A percentile compares a stretch with the other conserved stretches of the same genome.
These are phyloP conservation scores for Fusarium buharicum DNA, from an alignment of 2,329 filamentous ascomycete species.

Conservation along the genomic window DNA sequence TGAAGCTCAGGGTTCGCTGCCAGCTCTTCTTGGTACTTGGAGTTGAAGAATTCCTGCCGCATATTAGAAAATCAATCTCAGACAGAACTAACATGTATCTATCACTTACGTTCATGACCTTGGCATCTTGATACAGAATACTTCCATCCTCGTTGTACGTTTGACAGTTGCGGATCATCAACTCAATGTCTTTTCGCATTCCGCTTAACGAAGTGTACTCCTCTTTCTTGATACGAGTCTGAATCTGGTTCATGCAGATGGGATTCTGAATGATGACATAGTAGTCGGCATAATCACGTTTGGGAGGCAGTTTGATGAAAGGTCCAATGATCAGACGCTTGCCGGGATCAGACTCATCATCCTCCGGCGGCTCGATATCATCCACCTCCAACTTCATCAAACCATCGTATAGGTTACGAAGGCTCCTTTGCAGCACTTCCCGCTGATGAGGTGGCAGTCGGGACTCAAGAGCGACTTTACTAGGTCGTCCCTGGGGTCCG, in stretches of 20 bases:
- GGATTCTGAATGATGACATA: conserved; percentile 92
- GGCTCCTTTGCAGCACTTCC: conserved; percentile 78
- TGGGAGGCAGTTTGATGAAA: conserved; percentile 90
- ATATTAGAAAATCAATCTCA: conserved; percentile 48
- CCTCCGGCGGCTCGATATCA: conserved; percentile 67
- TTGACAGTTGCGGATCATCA: conserved; percentile 90
- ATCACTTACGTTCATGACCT: conserved; percentile 81
- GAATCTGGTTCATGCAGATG: conserved; percentile 96
- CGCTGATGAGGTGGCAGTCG: conserved; percentile 76
- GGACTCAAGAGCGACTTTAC: conserved; percentile 60
- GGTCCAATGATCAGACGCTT: conserved; percentile 90
- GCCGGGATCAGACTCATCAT: conserved; percentile 66
- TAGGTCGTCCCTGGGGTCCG: conserved; percentile 75
- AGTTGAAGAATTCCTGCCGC: conserved; percentile 65
- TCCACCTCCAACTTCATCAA: conserved; percentile 88
- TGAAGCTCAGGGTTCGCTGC: conserved; percentile 65
- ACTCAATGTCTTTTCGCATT: conserved; percentile 82
- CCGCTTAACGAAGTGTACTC: conserved; percentile 86
- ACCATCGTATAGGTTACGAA: conserved; percentile 80
- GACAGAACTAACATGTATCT: neutral
- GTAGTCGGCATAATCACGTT: conserved; percentile 92
- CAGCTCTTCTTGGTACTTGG: conserved; percentile 64
- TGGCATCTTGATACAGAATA: conserved; percentile 90
- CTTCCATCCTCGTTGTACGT: conserved; percentile 98
- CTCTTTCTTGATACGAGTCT: conserved; percentile 94